Evolutionary conservation across 257 asterid genomes (phyloP), one percentile per base, ranked within the genome.

Genomic region (Solanum etuberosum): DNA sequence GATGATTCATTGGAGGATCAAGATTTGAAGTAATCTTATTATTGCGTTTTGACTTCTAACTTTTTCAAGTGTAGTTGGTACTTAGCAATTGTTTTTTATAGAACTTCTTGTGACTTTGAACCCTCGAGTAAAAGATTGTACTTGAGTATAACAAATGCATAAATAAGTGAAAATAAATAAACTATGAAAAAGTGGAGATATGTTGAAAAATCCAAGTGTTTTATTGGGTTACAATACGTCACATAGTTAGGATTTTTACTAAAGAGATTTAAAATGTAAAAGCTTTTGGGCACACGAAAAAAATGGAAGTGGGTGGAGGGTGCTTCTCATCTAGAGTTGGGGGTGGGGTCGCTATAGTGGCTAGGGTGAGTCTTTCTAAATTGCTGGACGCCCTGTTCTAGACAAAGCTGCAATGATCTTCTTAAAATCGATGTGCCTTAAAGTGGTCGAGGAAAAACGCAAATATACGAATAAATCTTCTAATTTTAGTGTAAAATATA

Each of bases 301-400:
- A 54, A 54, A 9, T 18, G 4, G 0, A 54, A 54, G 23, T 16
- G n/a, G 11, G 4, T 54, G 2, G 11, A 54, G 10, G 63, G 25
- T 54, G 59, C 21, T 20, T 54, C 25, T 20, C 10, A 54, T 0
- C 25, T 54, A 54, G 63, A 54, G 4, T 54, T 54, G 25, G 4
- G 63, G 11, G 4, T 40, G 14, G 13, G 1, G 14, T 42, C 5
- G 48, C 48, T 42, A 42, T 42, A 42, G 2, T 20, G 4, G 11
- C 1, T 54, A 1, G 63, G 10, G 63, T 54, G n/a, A 20, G 25
- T 54, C 7, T 54, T 54, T 4, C 25, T 51, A 51, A 4, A 51
- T 1, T 3, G 4, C 0, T 16, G 9, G 2, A 51, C 3, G 0
- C 1, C 1, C 0, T 16, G 61, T 51, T 16, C 1, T 2, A 51